Conservation (phyloP, 257 asterid species). For the Orobanche coerulescens region DNA sequence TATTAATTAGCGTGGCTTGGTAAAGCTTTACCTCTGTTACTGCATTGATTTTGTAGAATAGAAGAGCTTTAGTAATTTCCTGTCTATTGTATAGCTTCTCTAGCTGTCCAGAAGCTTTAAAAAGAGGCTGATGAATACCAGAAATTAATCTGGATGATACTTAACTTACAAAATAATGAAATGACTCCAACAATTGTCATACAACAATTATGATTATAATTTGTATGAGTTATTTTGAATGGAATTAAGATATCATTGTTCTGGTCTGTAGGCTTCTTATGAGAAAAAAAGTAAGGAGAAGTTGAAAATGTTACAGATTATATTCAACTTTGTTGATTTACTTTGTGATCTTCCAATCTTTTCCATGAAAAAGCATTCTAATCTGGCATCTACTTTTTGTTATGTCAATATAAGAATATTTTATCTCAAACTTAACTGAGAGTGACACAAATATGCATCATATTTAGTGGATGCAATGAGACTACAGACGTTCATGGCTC, state of each 20-base stretch:
- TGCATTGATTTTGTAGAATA: background rate
- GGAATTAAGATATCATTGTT: constrained; percentile 8
- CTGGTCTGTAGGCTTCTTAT: background rate
- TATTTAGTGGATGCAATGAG: constrained; percentile 9
- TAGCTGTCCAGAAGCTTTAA: constrained; percentile 8
- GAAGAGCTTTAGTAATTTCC: constrained; percentile 2
- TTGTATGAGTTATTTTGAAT: constrained; percentile 2
- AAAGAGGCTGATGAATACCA: background rate
- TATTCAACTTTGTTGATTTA: background rate
- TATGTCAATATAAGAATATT: background rate
- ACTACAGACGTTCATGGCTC: constrained; percentile 9
- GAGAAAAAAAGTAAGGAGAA: background rate
- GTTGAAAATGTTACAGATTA: background rate
- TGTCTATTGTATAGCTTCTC: background rate
- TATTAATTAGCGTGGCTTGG: background rate
- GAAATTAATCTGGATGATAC: background rate
- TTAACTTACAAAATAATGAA: background rate
- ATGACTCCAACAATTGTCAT: background rate
- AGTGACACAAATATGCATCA: constrained; percentile 10
- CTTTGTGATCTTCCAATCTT: constrained; percentile 11
- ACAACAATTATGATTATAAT: background rate
- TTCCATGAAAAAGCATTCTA: background rate
- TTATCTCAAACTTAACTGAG: constrained; percentile 20
- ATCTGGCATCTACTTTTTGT: constrained; percentile 8
- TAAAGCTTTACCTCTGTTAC: background rate